Base-by-base conservation (phyloP, 495 filamentous ascomycete genomes). In the Terfezia claveryi region DNA sequence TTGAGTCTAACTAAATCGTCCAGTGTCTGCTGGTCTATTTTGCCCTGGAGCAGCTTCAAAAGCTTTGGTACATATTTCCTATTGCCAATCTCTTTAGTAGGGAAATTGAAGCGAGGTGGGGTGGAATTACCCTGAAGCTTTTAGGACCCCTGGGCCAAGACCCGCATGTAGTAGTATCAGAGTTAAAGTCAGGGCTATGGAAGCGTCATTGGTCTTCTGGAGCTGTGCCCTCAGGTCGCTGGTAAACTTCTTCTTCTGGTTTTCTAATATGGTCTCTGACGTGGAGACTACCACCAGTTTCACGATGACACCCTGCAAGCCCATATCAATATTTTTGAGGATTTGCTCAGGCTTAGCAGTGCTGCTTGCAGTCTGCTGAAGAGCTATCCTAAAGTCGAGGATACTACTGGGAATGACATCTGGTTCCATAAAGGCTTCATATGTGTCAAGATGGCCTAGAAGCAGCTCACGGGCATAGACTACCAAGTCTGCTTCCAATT, bases 61-160 rank as follows among this genome's bases (percentile, higher is more conserved):
- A 64, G 44, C 51, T 63, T 64, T 36, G 62, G 62, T 14, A 64
- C 62, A 17, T 64, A 63, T 62, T 64, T 63, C 50, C 62, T 64
- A 58, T 57, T 37, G 14, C 8, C 2, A 4, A 2, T 49, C 44
- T 27, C 52, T 51, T n/a, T 49, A 50, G 51, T 36, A 41, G 37
- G 38, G 52, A 46, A 12, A 12, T 55, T 50, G 23, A 27, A 49
- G 49, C 16, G 55, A 55, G 23, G 23, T 54, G 53, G 53, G 56
- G 17, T 54, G 8, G 41, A 52, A 57, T 36, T 63, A 64, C 62
- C 62, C 62, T 56, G 62, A 58, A 54, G 61, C 56, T 55, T 63
- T 64, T 37, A 64, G 49, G 27, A 64, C 51, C 23, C 62, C 62
- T 36, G 53, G 50, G 36, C 36, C 50, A 16, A 56, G 54, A 10